phyloP scores from a whole-genome alignment of 345 rosid genomes.

The Turritis glabra region DNA sequence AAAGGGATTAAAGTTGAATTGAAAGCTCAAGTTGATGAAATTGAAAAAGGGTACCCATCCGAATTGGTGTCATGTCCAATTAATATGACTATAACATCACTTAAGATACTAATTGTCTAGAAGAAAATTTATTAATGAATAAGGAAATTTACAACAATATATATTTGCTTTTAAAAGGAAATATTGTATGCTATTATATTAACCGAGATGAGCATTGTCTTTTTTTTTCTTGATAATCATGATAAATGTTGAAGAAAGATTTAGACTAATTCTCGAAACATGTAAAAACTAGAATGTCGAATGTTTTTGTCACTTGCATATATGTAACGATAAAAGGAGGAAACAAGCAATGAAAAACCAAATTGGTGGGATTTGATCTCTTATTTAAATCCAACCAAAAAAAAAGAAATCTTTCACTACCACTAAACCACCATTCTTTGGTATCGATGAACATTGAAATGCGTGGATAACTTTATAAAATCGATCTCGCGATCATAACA shows the following conservation, averaged over 20 bases:
- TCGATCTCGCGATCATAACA: neutral
- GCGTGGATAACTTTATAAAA: neutral
- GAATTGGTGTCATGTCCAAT: constrained; percentile 23
- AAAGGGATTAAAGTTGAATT: constrained; percentile 18
- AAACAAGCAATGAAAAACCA: neutral
- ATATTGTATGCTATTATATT: neutral
- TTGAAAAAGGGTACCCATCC: constrained; percentile 5
- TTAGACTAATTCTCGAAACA: neutral
- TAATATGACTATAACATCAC: neutral
- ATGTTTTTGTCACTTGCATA: neutral
- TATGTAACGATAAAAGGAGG: neutral
- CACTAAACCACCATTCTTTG: neutral
- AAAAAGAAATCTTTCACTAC: no score
- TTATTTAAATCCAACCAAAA: neutral
- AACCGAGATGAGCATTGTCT: neutral
- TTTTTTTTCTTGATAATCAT: neutral
- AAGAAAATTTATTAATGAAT: neutral
- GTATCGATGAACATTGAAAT: no score
- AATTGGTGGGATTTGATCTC: neutral
- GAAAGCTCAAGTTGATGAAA: constrained; percentile 24
- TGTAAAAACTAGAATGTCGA: neutral
- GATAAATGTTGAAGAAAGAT: neutral
- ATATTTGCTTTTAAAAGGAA: neutral
- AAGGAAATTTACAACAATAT: neutral
- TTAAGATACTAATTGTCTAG: neutral